Evolutionary conservation across 106 monocot genomes (phyloP).

Genomic region (Phalaenopsis equestris): DNA sequence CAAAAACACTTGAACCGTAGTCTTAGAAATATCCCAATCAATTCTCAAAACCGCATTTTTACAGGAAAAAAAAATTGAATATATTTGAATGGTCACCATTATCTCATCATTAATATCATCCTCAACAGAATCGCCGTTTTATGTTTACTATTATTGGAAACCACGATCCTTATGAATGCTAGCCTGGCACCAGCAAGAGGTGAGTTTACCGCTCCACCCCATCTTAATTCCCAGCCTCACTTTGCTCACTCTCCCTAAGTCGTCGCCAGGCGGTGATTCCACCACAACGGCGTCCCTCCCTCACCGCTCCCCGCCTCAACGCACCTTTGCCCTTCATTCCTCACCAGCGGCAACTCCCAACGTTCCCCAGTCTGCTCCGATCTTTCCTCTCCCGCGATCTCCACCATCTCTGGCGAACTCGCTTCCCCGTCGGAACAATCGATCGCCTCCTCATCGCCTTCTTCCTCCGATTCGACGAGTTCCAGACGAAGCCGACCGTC

Average conservation of each 20-base stretch:
- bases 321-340: slow-evolving; percentile 9
- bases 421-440: neutral
- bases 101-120: neutral
- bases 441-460: neutral
- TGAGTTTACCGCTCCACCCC: no score
- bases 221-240: no score
- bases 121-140: neutral
- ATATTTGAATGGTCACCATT: neutral
- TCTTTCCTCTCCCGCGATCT: neutral
- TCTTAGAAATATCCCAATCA: no score
- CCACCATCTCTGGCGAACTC: neutral
- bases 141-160: neutral
- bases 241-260: slow-evolving; percentile 7
- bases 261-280: slow-evolving; percentile 18
- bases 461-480: slow-evolving; percentile 6
- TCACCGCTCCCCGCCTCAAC: slow-evolving; percentile 10
- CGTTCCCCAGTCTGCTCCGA: slow-evolving; percentile 3
- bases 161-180: neutral
- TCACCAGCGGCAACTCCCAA: neutral
- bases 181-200: neutral
- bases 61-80: no score
- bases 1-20: neutral
- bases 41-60: no score
- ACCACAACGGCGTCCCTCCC: slow-evolving; percentile 12
- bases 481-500: slow-evolving; percentile 40